Conservation (phyloP, 441 rosid species). For the Pelargonium australe region DNA sequence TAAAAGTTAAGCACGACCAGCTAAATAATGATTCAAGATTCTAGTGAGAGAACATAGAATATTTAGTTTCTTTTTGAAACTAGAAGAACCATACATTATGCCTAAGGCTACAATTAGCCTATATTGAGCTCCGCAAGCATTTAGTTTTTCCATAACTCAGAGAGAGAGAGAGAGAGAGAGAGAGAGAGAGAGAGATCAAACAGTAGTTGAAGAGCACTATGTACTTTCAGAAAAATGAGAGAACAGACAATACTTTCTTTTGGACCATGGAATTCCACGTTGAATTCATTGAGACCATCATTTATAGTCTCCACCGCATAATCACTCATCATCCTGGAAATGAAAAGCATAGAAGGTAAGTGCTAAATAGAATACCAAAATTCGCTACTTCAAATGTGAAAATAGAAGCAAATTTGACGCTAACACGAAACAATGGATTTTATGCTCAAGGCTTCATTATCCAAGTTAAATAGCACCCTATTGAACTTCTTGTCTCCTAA, state of each 20-base stretch:
- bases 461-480: no score
- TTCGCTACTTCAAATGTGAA: constrained; percentile 1
- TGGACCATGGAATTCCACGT: constrained; percentile 67
- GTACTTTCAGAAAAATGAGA: constrained; percentile 10
- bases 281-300: constrained; percentile 65
- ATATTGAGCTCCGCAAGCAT: background rate
- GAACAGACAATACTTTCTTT: constrained; percentile 53
- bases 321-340: constrained; percentile 72
- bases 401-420: background rate
- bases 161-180: background rate
- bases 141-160: background rate
- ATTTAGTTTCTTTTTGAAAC: background rate
- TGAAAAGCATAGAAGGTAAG: background rate
- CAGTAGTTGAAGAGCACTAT: background rate
- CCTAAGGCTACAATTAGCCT: no score
- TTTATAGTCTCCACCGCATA: constrained; percentile 66
- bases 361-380: background rate
- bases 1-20: background rate
- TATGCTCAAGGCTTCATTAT: no score
- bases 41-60: no score
- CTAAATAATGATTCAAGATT: no score
- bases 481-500: no score
- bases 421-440: no score
- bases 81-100: background rate
- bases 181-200: background rate